These are phyloP conservation scores for Friedmanniomyces endolithicus DNA, from an alignment of 495 filamentous ascomycete genomes.

Conservation along the genomic window DNA sequence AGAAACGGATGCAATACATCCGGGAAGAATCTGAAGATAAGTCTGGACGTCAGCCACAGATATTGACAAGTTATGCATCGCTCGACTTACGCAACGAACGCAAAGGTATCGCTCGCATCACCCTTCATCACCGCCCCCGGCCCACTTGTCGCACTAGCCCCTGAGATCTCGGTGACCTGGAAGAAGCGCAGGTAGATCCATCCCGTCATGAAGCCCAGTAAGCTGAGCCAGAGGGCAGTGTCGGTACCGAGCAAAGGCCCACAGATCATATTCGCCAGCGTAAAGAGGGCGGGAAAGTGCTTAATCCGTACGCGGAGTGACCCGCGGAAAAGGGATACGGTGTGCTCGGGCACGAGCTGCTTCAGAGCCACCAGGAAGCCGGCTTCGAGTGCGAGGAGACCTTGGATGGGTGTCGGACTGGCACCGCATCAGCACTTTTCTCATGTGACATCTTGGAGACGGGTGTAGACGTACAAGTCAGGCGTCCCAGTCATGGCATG, in stretches of 20 bases:
- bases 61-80: no score
- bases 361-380: conserved; percentile 97
- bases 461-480: conserved; percentile 9
- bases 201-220: conserved; percentile 71
- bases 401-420: conserved; percentile 69
- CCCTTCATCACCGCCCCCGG: conserved; percentile 51
- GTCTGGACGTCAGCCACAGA: no score
- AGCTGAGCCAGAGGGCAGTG: conserved; percentile 67
- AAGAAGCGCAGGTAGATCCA: conserved; percentile 98
- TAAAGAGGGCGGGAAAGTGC: conserved; percentile 84
- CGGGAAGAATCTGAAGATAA: conserved; percentile 56
- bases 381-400: conserved; percentile 77
- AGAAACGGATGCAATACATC: conserved; percentile 71
- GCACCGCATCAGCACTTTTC: background rate
- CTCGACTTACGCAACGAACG: conserved; percentile 55
- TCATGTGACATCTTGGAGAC: background rate
- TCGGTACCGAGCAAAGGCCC: conserved; percentile 72
- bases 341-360: conserved; percentile 94
- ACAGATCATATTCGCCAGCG: conserved; percentile 62
- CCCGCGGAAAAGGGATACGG: conserved; percentile 83
- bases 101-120: conserved; percentile 90
- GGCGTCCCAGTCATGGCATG: conserved; percentile 16
- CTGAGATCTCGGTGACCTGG: conserved; percentile 42
- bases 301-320: conserved; percentile 82
- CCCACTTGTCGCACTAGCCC: conserved; percentile 38